Evolutionary conservation across 2,329 filamentous ascomycete genomes (phyloP), one percentile per base, ranked within the genome.

Genomic region (Pseudogymnoascus sp.): DNA sequence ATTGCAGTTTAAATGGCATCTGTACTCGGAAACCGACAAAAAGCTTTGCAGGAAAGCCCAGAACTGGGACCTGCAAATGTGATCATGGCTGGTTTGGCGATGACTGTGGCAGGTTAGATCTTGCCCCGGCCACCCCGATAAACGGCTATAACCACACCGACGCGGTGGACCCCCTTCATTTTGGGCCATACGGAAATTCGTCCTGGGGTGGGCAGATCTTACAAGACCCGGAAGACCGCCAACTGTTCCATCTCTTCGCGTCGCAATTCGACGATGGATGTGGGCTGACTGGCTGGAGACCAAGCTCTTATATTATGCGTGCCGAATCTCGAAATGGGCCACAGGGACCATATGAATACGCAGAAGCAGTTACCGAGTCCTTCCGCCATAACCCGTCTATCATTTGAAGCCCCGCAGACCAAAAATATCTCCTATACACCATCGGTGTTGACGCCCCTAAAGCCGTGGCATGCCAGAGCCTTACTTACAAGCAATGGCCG

Each of bases 131-230:
- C 0, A 74, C 71, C 3, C 69, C 74, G 37, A 69, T 72, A 46
- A 75, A 73, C 0, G 80, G 79, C 0, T 82, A 82, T 67, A 81
- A 82, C 65, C 71, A 77, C 62, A 81, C 79, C 11, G 33, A 21
- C 17, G 70, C 68, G 1, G 44, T 50, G 7, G 44, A 50, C 15
- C 44, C 44, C 21, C 7, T 13, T 50, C 21, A 50, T 13, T 26
- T 50, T 29, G 44, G 44, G 3, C 21, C 44, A 6, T 29, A 50
- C 23, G 73, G 75, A 15, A 79, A 77, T 59, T 79, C 79, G 0
- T 81, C 79, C 0, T 82, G 79, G 80, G 78, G 79, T 13, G 77
- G 77, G 0, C 75, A 75, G 11, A 79, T 82, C 35, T 61, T 81
- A 0, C 77, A 77, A 40, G 80, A 82, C 60, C 76, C 70, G 0